A percentile compares a stretch with the other conserved stretches of the same genome.
Conservation (phyloP, 2,329 filamentous ascomycete species). For the Macroventuria anomochaeta region DNA sequence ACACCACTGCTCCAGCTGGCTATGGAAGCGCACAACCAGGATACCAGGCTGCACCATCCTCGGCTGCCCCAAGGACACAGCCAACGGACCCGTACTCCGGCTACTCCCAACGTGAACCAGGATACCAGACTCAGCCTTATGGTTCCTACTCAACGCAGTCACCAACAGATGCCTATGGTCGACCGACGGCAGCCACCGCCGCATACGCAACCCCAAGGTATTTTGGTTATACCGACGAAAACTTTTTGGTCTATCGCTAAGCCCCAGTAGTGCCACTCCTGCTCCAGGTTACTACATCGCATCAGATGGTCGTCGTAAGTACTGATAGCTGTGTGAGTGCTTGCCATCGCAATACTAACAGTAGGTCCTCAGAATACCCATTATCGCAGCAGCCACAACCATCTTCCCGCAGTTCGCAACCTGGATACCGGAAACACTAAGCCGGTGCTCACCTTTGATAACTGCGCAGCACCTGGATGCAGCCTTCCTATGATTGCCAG, state of each 20-base stretch:
- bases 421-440: slow-evolving; percentile 30
- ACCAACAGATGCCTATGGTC: slow-evolving; percentile 38
- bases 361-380: slow-evolving; percentile 39
- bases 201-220: slow-evolving; percentile 47
- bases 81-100: slow-evolving; percentile 40
- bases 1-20: slow-evolving; percentile 41
- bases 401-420: slow-evolving; percentile 32
- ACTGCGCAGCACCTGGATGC: slow-evolving; percentile 1
- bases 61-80: slow-evolving; percentile 41
- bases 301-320: slow-evolving; percentile 50
- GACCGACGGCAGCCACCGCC: slow-evolving; percentile 28
- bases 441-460: slow-evolving; percentile 3
- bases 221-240: slow-evolving; percentile 50
- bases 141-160: slow-evolving; percentile 40
- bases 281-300: slow-evolving; percentile 48
- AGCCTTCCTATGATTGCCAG: slow-evolving; percentile 32
- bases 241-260: slow-evolving; percentile 52
- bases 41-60: slow-evolving; percentile 34
- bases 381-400: slow-evolving; percentile 36
- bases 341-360: slow-evolving; percentile 25
- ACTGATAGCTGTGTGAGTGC: neutral
- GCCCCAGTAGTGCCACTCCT: slow-evolving; percentile 41
- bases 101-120: slow-evolving; percentile 27
- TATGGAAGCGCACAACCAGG: slow-evolving; percentile 35
- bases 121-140: slow-evolving; percentile 21